Conservation (phyloP, 1,139 yeast genomes). For the Magnusiomyces suaveolens region DNA sequence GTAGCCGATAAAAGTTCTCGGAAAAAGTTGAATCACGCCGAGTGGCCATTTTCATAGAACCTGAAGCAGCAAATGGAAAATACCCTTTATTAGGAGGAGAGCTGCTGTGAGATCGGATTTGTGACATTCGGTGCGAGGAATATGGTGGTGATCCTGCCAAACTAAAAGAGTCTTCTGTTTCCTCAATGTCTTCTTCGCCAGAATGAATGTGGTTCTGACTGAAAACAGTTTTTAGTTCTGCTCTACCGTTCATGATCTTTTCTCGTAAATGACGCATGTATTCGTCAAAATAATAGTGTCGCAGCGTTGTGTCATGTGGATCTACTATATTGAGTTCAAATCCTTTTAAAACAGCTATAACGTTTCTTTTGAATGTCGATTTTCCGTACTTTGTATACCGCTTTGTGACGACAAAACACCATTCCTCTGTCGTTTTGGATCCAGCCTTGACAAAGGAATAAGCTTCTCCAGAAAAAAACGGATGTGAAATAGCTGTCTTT, state of each 20-base stretch:
- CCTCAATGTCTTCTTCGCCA: not conserved
- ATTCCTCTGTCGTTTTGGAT: not conserved
- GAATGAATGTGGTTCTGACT: not conserved
- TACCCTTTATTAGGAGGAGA: too few species aligned
- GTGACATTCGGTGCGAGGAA: too few species aligned
- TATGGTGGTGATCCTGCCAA: too few species aligned
- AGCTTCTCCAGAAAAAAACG: constrained; percentile 4
- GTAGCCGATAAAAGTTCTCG: not conserved
- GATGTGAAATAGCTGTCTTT: not conserved
- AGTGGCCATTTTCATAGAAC: not conserved
- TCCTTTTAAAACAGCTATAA: not conserved
- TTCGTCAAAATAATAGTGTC: not conserved
- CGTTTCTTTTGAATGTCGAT: not conserved
- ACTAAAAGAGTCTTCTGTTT: not conserved
- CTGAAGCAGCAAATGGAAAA: too few species aligned
- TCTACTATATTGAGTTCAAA: constrained; percentile 1
- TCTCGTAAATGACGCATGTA: not conserved
- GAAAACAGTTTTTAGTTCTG: not conserved
- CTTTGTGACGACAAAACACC: constrained; percentile 2
- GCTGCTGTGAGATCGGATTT: not conserved
- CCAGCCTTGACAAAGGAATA: not conserved
- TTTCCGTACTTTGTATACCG: not conserved
- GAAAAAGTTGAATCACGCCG: not conserved
- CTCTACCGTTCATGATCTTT: not conserved
- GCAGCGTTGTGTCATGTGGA: not conserved